phyloP scores from a whole-genome alignment of 2,329 filamentous ascomycete species.

The Xylaria multiplex region DNA sequence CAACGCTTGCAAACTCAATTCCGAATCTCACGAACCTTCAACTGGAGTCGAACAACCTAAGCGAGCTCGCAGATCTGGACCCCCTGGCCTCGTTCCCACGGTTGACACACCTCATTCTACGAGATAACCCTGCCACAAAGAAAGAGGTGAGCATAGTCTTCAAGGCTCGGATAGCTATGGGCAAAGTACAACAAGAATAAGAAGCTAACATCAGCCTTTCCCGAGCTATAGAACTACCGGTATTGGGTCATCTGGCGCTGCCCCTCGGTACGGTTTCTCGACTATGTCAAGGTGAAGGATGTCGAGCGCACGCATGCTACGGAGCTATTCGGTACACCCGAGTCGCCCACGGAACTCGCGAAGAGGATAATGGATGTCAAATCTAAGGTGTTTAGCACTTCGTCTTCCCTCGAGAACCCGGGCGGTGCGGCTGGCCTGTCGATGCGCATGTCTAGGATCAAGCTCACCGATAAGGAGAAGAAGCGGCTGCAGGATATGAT shows the following conservation, averaged over 20 bases:
- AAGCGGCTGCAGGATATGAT: constrained; percentile 87
- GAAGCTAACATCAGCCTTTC: constrained; percentile 13
- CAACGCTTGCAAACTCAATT: constrained; percentile 76
- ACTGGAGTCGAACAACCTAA: constrained; percentile 82
- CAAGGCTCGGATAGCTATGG: neutral
- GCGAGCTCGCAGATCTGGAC: constrained; percentile 88
- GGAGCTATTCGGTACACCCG: constrained; percentile 83
- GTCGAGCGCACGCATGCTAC: constrained; percentile 79
- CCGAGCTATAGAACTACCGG: constrained; percentile 77
- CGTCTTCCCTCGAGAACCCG: constrained; percentile 53
- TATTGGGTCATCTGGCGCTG: constrained; percentile 91
- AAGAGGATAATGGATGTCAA: constrained; percentile 86
- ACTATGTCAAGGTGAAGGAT: constrained; percentile 91
- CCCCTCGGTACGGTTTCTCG: constrained; percentile 86
- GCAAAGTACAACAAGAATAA: neutral
- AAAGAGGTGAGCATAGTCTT: constrained; percentile 78
- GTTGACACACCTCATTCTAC: constrained; percentile 81
- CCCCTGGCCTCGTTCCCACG: constrained; percentile 74
- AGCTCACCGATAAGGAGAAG: constrained; percentile 89
- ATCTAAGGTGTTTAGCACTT: constrained; percentile 76
- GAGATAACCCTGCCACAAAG: constrained; percentile 89
- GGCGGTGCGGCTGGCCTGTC: constrained; percentile 57
- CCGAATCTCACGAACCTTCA: constrained; percentile 86
- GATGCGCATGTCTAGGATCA: constrained; percentile 78
- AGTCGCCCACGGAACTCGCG: constrained; percentile 83